These are phyloP conservation scores for Reutealis trisperma DNA, from an alignment of 345 rosid species.

Conservation along the genomic window DNA sequence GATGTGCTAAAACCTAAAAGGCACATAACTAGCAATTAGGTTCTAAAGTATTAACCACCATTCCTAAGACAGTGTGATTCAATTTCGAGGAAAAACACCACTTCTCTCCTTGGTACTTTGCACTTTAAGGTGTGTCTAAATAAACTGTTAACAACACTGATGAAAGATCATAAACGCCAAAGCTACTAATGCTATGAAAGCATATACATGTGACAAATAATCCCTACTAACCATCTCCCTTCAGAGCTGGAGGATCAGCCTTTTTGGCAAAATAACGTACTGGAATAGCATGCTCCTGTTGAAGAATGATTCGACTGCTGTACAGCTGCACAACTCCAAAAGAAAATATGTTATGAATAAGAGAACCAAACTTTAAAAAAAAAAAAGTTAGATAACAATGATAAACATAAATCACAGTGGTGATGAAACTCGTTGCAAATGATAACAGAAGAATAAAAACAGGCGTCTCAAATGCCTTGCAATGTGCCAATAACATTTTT, in stretches of 20 bases:
- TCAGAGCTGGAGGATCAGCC: slow-evolving; percentile 63
- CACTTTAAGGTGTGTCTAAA: not conserved
- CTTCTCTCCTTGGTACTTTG: not conserved
- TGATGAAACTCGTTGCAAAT: not conserved
- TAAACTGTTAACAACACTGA: too few species aligned
- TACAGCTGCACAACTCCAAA: slow-evolving; percentile 50
- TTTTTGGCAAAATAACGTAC: slow-evolving; percentile 74
- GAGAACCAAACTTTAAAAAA: not conserved
- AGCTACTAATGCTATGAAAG: not conserved
- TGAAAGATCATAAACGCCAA: not conserved
- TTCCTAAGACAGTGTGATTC: too few species aligned
- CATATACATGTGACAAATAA: not conserved
- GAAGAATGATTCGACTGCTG: slow-evolving; percentile 46
- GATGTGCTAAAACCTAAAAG: too few species aligned
- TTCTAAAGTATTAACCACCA: too few species aligned
- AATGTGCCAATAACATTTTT: not conserved
- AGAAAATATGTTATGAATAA: not conserved
- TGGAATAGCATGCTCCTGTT: slow-evolving; percentile 50
- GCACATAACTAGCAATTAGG: too few species aligned
- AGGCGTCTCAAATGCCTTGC: not conserved
- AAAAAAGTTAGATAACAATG: not conserved
- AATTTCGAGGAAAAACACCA: too few species aligned
- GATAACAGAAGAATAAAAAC: not conserved
- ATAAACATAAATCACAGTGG: not conserved
- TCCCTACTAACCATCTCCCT: slow-evolving; percentile 79